These are phyloP conservation scores for Nicotiana sylvestris DNA, from an alignment of 257 asterid genomes.

Conservation along the genomic window DNA sequence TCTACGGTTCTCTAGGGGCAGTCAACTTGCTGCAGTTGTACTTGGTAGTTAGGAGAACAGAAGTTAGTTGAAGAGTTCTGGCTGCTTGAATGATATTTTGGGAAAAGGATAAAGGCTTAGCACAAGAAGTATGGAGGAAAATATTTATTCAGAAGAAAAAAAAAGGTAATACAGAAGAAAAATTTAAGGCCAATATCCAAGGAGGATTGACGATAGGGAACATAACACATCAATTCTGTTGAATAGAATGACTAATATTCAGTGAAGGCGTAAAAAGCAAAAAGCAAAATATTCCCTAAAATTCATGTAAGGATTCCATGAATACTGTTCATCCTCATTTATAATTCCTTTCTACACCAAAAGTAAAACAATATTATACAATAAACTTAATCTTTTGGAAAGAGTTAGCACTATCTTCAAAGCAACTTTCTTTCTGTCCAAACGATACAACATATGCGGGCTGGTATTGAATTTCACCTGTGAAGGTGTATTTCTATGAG, in stretches of 20 bases:
- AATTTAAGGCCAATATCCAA: not conserved
- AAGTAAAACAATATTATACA: not conserved
- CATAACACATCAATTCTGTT: not conserved
- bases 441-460: not conserved
- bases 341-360: not conserved
- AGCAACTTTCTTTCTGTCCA: not conserved
- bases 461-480: not conserved
- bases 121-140: not conserved
- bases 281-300: not conserved
- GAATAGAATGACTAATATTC: not conserved
- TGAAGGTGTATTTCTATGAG: not conserved
- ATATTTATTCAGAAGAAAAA: not conserved
- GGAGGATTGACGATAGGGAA: not conserved
- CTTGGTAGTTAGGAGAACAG: not conserved
- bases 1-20: not conserved
- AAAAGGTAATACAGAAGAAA: not conserved
- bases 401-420: not conserved
- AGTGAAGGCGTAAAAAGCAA: not conserved
- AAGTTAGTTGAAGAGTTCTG: not conserved
- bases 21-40: not conserved
- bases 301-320: not conserved
- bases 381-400: not conserved
- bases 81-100: not conserved
- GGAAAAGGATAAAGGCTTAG: slow-evolving; percentile 2
- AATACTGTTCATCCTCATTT: not conserved